Evolutionary conservation across 2,329 filamentous ascomycete genomes (phyloP).

Genomic region (Tympanopsis confertula): DNA sequence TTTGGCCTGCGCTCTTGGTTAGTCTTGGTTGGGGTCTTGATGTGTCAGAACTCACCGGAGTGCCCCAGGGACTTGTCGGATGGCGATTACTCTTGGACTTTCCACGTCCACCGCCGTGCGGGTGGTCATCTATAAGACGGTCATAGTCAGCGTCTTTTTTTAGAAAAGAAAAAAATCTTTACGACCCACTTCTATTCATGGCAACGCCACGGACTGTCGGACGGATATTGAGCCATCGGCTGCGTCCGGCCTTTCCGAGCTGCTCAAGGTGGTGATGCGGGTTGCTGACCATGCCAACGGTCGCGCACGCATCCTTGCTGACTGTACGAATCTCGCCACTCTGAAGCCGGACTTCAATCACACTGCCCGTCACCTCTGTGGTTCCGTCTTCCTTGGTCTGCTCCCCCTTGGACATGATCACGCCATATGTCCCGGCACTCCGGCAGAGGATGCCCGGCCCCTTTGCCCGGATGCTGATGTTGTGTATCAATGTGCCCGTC

Average conservation of each 20-base stretch:
- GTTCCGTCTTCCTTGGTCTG: constrained; percentile 48
- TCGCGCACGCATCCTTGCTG: constrained; percentile 84
- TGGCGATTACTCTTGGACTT: constrained; percentile 98
- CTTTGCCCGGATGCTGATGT: constrained; percentile 66
- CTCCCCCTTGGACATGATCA: constrained; percentile 81
- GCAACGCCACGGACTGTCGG: constrained; percentile 94
- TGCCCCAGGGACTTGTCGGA: constrained; percentile 93
- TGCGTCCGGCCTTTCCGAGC: constrained; percentile 88
- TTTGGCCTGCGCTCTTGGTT: constrained; percentile 45
- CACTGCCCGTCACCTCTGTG: constrained; percentile 57
- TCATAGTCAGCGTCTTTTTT: constrained; percentile 10
- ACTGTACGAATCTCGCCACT: constrained; percentile 87
- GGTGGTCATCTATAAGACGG: constrained; percentile 62
- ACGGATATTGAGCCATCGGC: constrained; percentile 84
- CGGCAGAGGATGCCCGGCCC: constrained; percentile 82
- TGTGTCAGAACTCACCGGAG: constrained; percentile 55
- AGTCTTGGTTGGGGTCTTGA: constrained; percentile 8
- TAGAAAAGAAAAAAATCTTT: no score
- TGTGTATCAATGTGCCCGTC: constrained; percentile 80
- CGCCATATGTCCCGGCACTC: constrained; percentile 84
- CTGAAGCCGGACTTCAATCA: constrained; percentile 75
- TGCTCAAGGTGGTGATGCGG: constrained; percentile 80
- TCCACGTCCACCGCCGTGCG: constrained; percentile 95
- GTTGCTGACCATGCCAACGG: constrained; percentile 89
- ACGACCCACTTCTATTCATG: constrained; percentile 84